Conservation (phyloP, 2,329 filamentous ascomycete genomes). For the Thelonectria blattea region DNA sequence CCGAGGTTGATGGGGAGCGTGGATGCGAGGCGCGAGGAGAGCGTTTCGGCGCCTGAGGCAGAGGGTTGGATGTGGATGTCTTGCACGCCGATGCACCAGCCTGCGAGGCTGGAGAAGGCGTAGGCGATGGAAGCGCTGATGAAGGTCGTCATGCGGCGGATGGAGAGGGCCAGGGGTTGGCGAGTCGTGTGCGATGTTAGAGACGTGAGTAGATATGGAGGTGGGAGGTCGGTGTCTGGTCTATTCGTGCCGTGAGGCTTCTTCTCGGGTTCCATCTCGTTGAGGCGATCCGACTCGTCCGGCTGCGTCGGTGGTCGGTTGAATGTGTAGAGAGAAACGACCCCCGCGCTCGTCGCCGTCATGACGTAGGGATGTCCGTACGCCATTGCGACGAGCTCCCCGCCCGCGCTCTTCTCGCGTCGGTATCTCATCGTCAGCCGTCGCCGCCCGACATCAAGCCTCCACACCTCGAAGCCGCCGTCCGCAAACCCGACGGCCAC, state of each 20-base stretch:
- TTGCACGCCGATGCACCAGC: constrained; percentile 92
- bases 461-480: constrained; percentile 75
- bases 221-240: constrained; percentile 20
- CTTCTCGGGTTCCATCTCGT: background rate
- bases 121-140: constrained; percentile 88
- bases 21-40: constrained; percentile 46
- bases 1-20: constrained; percentile 43
- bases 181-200: constrained; percentile 81
- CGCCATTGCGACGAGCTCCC: constrained; percentile 72
- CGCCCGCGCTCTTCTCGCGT: constrained; percentile 67
- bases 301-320: constrained; percentile 34
- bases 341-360: constrained; percentile 75
- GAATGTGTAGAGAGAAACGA: constrained; percentile 79
- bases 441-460: constrained; percentile 54
- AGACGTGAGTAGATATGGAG: constrained; percentile 68
- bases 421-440: constrained; percentile 59
- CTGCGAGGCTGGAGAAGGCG: constrained; percentile 76
- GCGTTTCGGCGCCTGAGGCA: constrained; percentile 38
- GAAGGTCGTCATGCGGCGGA: constrained; percentile 68
- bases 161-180: constrained; percentile 80
- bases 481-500: constrained; percentile 74
- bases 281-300: constrained; percentile 1
- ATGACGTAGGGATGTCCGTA: constrained; percentile 77
- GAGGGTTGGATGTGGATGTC: constrained; percentile 70
- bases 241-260: background rate